Evolutionary conservation across 2,329 filamentous ascomycete genomes (phyloP).

Genomic region (Arthrobotrys entomopaga): DNA sequence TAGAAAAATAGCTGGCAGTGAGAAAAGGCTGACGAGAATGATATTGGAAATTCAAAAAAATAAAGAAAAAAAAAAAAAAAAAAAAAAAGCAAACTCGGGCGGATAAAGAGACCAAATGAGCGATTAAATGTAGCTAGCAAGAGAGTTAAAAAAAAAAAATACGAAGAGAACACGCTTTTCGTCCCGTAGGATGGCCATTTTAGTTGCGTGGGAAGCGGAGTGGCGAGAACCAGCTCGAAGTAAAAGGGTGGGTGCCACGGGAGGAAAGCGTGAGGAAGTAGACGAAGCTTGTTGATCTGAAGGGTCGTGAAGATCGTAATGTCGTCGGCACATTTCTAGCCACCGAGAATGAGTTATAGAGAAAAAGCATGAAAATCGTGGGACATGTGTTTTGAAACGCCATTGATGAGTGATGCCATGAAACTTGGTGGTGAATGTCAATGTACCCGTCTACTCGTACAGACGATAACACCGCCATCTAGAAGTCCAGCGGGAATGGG

Average conservation of each 20-base stretch:
- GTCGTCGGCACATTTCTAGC: slow-evolving; percentile 37
- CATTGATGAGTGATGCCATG: slow-evolving; percentile 31
- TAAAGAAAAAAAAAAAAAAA: background rate
- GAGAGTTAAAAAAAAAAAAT: slow-evolving; percentile 16
- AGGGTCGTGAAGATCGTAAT: slow-evolving; percentile 30
- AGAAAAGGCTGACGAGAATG: background rate
- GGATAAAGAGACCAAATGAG: slow-evolving; percentile 51
- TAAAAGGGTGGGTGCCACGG: slow-evolving; percentile 52
- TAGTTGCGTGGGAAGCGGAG: slow-evolving; percentile 31
- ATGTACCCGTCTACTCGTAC: background rate
- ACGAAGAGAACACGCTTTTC: slow-evolving; percentile 43
- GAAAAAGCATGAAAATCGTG: slow-evolving; percentile 42
- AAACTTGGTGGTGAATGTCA: slow-evolving; percentile 51
- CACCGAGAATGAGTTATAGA: slow-evolving; percentile 34
- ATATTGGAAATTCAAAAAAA: slow-evolving; percentile 5
- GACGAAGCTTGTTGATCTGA: slow-evolving; percentile 27
- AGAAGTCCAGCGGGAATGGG: slow-evolving; percentile 31
- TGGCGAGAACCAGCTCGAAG: slow-evolving; percentile 51
- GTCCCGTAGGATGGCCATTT: slow-evolving; percentile 22
- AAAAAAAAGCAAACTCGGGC: slow-evolving; percentile 11
- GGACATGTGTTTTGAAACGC: slow-evolving; percentile 42
- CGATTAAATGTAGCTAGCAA: slow-evolving; percentile 50
- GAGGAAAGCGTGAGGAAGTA: slow-evolving; percentile 45
- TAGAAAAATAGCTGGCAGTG: background rate
- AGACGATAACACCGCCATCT: slow-evolving; percentile 41